phyloP scores from a whole-genome alignment of 2,329 filamentous ascomycete genomes.

The Phialemoniopsis sp. region DNA sequence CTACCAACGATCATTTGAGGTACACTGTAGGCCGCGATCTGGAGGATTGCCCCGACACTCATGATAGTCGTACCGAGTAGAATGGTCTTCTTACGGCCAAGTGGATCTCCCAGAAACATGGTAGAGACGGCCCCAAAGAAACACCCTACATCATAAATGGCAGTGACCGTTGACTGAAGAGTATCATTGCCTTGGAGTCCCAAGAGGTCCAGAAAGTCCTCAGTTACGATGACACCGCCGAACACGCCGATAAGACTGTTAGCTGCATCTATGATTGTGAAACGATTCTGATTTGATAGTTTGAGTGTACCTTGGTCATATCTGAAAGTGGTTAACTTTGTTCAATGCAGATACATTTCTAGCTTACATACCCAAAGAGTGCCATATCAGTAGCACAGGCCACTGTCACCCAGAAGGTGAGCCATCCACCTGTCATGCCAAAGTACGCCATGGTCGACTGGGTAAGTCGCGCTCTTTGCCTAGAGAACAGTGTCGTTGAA shows the following conservation, averaged over 20 bases:
- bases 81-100: neutral
- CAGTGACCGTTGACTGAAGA: constrained; percentile 11
- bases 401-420: constrained; percentile 17
- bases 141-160: constrained; percentile 13
- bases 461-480: too few relatives aligned
- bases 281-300: too few relatives aligned
- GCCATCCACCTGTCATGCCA: constrained; percentile 14
- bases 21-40: neutral
- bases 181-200: constrained; percentile 5
- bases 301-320: too few relatives aligned
- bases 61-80: neutral
- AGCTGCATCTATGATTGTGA: too few relatives aligned
- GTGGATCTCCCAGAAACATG: constrained; percentile 12
- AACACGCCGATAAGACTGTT: too few relatives aligned
- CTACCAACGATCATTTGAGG: constrained; percentile 35
- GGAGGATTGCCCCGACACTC: neutral
- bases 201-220: constrained; percentile 19
- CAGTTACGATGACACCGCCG: constrained; percentile 18
- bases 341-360: too few relatives aligned
- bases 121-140: constrained; percentile 13
- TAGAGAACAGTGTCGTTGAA: too few relatives aligned
- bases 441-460: constrained; percentile 13
- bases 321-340: too few relatives aligned
- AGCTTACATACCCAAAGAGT: constrained; percentile 21
- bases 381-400: constrained; percentile 9